These are phyloP conservation scores for Moesziomyces aphidis DNA, from an alignment of 1,284 basidiomycete genomes.

Conservation along the genomic window DNA sequence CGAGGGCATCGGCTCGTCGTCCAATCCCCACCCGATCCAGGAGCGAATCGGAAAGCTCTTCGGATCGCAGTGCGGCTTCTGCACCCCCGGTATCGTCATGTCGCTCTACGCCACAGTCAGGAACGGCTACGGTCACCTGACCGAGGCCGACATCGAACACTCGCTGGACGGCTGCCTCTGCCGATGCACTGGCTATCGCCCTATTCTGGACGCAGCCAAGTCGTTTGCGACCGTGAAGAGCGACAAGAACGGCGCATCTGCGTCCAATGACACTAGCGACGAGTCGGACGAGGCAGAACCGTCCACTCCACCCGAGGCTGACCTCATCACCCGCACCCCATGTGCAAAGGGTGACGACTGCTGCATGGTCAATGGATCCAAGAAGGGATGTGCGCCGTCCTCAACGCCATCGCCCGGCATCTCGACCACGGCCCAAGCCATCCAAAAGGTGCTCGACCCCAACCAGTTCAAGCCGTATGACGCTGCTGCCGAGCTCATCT, in stretches of 20 bases:
- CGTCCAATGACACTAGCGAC: slow-evolving; percentile 25
- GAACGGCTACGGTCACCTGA: slow-evolving; percentile 57
- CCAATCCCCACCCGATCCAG: slow-evolving; percentile 68
- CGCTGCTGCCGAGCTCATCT: slow-evolving; percentile 66
- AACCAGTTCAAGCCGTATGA: slow-evolving; percentile 60
- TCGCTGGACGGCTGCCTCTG: slow-evolving; percentile 69
- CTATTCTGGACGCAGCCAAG: slow-evolving; percentile 61
- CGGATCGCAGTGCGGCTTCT: slow-evolving; percentile 68
- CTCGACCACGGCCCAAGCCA: slow-evolving; percentile 39
- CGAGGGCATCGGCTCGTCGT: slow-evolving; percentile 66
- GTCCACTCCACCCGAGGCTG: slow-evolving; percentile 41
- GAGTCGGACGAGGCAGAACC: slow-evolving; percentile 41
- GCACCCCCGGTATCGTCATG: slow-evolving; percentile 68
- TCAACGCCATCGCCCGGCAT: slow-evolving; percentile 13
- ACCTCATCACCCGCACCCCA: slow-evolving; percentile 39
- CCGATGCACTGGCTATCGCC: slow-evolving; percentile 62
- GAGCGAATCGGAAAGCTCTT: slow-evolving; percentile 66
- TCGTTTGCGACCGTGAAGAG: slow-evolving; percentile 54
- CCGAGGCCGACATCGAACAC: slow-evolving; percentile 65
- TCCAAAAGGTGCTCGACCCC: slow-evolving; percentile 38
- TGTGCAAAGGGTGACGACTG: slow-evolving; percentile 56
- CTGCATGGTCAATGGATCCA: slow-evolving; percentile 51
- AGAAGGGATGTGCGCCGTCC: slow-evolving; percentile 27
- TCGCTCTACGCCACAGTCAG: slow-evolving; percentile 68
- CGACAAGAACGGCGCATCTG: slow-evolving; percentile 9